Percentiles rank a stretch among this genome's conserved stretches.
These are phyloP conservation scores for Cornus suecica DNA, from an alignment of 148 eudicot genomes.

Conservation along the genomic window DNA sequence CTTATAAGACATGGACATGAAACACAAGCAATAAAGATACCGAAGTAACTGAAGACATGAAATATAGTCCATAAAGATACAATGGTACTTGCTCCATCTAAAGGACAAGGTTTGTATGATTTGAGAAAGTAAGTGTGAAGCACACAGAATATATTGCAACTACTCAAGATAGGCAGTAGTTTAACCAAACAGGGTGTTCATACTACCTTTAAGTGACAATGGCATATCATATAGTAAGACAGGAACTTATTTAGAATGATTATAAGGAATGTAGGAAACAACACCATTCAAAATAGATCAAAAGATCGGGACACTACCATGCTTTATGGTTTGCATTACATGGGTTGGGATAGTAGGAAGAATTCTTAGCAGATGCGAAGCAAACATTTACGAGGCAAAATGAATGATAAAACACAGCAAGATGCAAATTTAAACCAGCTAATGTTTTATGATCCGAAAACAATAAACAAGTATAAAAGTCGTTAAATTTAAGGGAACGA, in stretches of 20 bases:
- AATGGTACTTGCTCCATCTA: background rate
- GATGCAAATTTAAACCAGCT: background rate
- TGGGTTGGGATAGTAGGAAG: constrained; percentile 26
- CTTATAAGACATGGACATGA: background rate
- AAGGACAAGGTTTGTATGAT: background rate
- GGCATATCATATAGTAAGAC: no score
- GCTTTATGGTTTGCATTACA: constrained; percentile 19
- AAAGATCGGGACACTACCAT: constrained; percentile 22
- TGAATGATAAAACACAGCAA: background rate
- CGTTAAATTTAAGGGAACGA: background rate
- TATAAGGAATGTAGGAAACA: background rate
- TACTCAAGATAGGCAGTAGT: background rate
- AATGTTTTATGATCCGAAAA: background rate
- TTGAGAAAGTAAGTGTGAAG: background rate
- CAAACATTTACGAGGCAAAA: constrained; percentile 39
- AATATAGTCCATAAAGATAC: background rate
- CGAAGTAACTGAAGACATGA: background rate
- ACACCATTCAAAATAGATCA: background rate
- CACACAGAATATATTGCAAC: background rate
- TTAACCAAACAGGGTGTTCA: background rate
- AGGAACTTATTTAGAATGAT: background rate
- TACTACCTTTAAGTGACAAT: background rate
- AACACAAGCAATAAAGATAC: background rate
- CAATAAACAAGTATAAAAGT: background rate
- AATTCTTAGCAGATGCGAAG: constrained; percentile 32